Evolutionary conservation across 2,329 filamentous ascomycete genomes (phyloP).

Genomic region (Periconia sp.): DNA sequence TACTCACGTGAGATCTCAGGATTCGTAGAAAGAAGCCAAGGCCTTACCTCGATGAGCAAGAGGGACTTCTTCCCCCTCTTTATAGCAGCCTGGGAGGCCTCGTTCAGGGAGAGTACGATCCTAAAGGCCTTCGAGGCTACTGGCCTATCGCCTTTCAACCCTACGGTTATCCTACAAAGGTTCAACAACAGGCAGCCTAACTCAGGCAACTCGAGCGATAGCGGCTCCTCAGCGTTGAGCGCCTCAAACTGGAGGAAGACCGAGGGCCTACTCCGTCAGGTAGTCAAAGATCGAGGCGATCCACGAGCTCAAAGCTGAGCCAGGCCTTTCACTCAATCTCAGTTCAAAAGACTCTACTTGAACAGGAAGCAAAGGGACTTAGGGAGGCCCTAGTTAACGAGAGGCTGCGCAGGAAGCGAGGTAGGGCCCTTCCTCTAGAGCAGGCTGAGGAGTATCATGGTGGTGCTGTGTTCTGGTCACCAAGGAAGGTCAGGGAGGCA

Average conservation of each 20-base stretch:
- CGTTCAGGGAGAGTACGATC: conserved; percentile 3
- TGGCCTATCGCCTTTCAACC: conserved; percentile 7
- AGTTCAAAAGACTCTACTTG: conserved; percentile 3
- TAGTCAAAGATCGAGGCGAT: not conserved
- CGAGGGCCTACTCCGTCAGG: not conserved
- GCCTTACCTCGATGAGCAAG: conserved; percentile 7
- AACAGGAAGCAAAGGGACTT: conserved; percentile 3
- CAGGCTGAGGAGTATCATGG: conserved; percentile 1
- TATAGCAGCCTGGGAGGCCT: conserved; percentile 2
- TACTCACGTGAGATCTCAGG: conserved; percentile 3
- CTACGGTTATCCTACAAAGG: not conserved
- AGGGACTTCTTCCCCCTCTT: conserved; percentile 12
- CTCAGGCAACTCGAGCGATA: not conserved
- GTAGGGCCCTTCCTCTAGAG: conserved; percentile 6
- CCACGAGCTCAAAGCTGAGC: conserved; percentile 1
- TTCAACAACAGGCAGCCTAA: not conserved
- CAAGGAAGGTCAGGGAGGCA: too few relatives aligned
- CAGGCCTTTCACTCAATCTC: conserved; percentile 4
- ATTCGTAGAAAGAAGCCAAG: conserved; percentile 3
- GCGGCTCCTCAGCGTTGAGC: not conserved
- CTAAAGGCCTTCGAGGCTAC: conserved; percentile 6
- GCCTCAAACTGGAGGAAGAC: conserved; percentile 1
- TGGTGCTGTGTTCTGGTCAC: not conserved
- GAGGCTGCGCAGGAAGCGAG: conserved; percentile 1
- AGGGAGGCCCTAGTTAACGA: conserved; percentile 5